phyloP scores from a whole-genome alignment of 2,329 filamentous ascomycete species.

The Cladosporium sp. region DNA sequence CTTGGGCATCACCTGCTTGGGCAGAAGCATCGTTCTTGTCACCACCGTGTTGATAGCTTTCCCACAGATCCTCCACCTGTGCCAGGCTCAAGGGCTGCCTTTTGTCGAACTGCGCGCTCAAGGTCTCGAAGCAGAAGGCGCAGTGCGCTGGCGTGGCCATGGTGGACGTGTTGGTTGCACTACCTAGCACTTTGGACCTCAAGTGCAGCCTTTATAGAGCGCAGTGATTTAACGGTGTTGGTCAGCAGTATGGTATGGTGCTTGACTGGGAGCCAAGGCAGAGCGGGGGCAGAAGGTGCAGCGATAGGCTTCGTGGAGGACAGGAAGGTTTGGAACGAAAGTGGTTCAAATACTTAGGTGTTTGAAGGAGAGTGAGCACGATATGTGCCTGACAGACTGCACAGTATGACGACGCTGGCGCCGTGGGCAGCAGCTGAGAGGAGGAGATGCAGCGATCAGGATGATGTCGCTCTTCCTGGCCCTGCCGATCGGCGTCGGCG shows the following conservation, averaged over 20 bases:
- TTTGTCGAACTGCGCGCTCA: constrained; percentile 72
- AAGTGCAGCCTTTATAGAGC: background rate
- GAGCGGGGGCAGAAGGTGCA: background rate
- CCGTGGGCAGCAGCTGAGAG: background rate
- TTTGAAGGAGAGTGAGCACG: background rate
- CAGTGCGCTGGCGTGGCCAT: constrained; percentile 90
- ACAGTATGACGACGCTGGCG: constrained; percentile 6
- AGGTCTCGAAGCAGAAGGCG: constrained; percentile 87
- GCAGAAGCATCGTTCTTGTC: constrained; percentile 28
- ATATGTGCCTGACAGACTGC: constrained; percentile 4
- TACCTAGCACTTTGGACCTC: background rate
- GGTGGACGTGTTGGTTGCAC: background rate
- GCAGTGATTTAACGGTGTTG: background rate
- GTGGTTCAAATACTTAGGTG: constrained; percentile 6
- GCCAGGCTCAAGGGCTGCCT: constrained; percentile 67
- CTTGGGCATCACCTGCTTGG: constrained; percentile 27
- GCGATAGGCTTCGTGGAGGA: background rate
- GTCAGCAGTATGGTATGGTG: background rate
- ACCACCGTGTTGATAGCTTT: constrained; percentile 48
- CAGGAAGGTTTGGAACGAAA: background rate
- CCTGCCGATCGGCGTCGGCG: background rate
- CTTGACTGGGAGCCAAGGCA: background rate
- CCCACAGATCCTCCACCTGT: constrained; percentile 70
- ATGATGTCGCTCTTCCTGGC: background rate
- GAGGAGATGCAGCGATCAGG: constrained; percentile 1